Base-by-base conservation (phyloP, 2,329 filamentous ascomycete species). In the Exophiala phaeomuriformis region DNA sequence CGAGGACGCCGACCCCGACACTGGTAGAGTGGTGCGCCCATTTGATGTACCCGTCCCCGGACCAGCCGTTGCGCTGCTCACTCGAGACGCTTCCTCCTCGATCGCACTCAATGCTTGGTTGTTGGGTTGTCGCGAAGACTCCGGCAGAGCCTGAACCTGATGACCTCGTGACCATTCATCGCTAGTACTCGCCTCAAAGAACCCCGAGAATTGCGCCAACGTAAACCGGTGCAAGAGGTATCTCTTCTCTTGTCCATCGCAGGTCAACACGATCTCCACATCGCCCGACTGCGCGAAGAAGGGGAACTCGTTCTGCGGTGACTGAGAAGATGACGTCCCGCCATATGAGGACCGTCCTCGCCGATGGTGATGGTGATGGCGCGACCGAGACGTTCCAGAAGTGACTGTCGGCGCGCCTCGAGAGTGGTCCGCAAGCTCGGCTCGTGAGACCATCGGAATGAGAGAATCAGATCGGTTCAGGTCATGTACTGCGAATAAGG, bases 201-300 rank as follows among this genome's bases (percentile, higher is more conserved):
- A 96, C 10, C 89, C 90, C 4, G 90, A 95, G 65, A 87, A 95
- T 70, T 94, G 87, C 32, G 87, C 84, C 61, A 97, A 75, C 39
- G 91, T 95, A 65, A 96, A 79, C 55, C 84, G 80, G 72, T 97
- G 91, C 52, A 97, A 77, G 44, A 96, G 77, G 68, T 96, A 97
- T 57, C 86, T 80, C 67, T 88, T 87, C 70, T 93, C 86, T 66
- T 83, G 82, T 57, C 81, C 77, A 49, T 85, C 79, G 9, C 81
- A 78, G 65, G 78, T 80, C 64, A 96, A 80, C 51, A 91, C 67
- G 58, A 97, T 90, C 71, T 97, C 91, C 65, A 96, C 89, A 70
- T 97, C 90, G 66, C 91, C 91, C 36, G 87, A 91, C 64, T 90
- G 85, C 47, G 83, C 84, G 71, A 96, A 97, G 66, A 94, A 75